phyloP scores from a whole-genome alignment of 129 eudicot species.

The Arctium lappa region DNA sequence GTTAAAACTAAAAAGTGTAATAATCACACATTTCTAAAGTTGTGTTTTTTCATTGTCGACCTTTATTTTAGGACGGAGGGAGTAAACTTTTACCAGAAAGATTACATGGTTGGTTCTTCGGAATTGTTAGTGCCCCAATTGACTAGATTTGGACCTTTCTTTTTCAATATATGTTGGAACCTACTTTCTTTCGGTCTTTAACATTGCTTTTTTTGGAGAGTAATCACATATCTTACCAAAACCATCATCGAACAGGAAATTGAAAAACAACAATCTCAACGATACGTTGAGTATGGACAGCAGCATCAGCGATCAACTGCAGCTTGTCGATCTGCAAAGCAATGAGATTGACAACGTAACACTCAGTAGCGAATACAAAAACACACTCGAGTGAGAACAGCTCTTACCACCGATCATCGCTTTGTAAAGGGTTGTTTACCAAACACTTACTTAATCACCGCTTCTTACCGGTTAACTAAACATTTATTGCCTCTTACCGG shows the following conservation, averaged over 20 bases:
- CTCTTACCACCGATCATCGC: not conserved
- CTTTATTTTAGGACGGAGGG: no score
- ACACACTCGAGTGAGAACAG: constrained; percentile 61
- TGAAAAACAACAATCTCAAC: constrained; percentile 68
- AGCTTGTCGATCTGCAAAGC: constrained; percentile 76
- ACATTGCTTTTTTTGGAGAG: not conserved
- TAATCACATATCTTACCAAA: not conserved
- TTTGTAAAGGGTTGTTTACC: not conserved
- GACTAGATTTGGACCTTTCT: not conserved
- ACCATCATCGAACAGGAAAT: constrained; percentile 41
- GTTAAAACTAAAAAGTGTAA: not conserved
- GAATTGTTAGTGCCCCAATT: not conserved
- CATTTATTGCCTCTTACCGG: not conserved
- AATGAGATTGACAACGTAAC: constrained; percentile 63
- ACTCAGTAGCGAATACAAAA: constrained; percentile 66
- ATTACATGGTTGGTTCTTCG: constrained; percentile 1
- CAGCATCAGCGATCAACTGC: constrained; percentile 41
- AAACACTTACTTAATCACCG: not conserved
- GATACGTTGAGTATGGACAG: constrained; percentile 59
- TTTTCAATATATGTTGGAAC: not conserved
- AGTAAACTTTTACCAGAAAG: not conserved
- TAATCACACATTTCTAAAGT: not conserved
- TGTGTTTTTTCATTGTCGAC: no score
- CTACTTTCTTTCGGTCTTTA: not conserved
- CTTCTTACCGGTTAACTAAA: not conserved